Base-by-base conservation (phyloP, 2,329 filamentous ascomycete species). In the Trichoderma semiorbis region DNA sequence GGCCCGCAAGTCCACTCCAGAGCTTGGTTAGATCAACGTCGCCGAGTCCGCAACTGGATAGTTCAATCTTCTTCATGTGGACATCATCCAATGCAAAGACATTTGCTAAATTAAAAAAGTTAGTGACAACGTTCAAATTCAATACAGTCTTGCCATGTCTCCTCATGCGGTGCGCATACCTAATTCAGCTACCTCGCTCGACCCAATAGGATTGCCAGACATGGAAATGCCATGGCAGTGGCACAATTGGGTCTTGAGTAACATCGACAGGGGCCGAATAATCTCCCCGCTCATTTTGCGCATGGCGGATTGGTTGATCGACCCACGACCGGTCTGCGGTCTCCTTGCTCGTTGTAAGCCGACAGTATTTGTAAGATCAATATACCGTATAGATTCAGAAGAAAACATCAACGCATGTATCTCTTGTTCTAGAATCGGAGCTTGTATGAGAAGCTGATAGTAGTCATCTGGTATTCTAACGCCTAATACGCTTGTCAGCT, bases 381-480 rank as follows among this genome's bases (percentile, higher is more conserved):
- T 85, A 70, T 86, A 85, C 55, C 84, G 83, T 36, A 89, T 83
- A 0, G 85, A 87, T 72, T 87, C 86, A 1, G 87, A 87, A 26
- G 86, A 85, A 73, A 89, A 88, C 2, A 87, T 79, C 24, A 89
- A 78, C 1, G 87, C 85, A 61, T 89, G 86, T 16, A 89, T 83
- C 75, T 89, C 87, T 74, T 89, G 87, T 60, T 86, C 84, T 16
- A 89, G 79, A 11, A 89, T 78, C 1, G 86, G 82, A 14, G 85
- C 83, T n/a, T 84, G 82, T 63, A 84, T 80, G 11, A 88, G 79
- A 34, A 85, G 78, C 11, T 85, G 83, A 50, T 84, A 82, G 74
- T 88, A 85, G 11, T 84, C 83, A 36, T 85, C 82, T 5, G 81
- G 82, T 50, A 87, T 81, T 21, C 83, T 84, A n/a, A 85, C 77